phyloP scores from a whole-genome alignment of 176 grass and related monocot species.

The Elymus sibiricus region DNA sequence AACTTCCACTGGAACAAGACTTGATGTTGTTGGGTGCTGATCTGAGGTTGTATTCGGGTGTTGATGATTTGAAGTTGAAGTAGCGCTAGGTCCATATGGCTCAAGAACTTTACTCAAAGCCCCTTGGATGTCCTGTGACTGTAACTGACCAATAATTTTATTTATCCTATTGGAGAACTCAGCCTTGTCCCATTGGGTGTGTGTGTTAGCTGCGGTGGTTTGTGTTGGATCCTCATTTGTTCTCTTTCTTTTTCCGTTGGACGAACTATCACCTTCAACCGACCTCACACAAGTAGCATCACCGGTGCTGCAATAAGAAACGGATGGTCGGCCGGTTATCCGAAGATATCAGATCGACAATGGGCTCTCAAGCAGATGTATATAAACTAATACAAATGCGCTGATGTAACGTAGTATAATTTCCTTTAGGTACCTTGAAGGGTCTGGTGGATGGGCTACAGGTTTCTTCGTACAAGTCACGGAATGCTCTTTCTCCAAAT shows the following conservation, averaged over 20 bases:
- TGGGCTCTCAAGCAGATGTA: neutral
- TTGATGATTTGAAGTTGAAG: neutral
- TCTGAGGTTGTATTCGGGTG: neutral
- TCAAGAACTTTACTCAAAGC: too few relatives aligned
- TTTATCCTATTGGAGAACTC: neutral
- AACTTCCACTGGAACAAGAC: neutral
- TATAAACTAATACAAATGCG: too few relatives aligned
- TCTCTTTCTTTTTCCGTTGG: neutral
- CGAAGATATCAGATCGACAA: neutral
- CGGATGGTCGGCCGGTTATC: fast-evolving
- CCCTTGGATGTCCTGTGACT: neutral
- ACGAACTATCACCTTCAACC: neutral
- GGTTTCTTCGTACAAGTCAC: neutral
- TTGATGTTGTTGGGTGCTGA: neutral
- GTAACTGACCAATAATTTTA: neutral
- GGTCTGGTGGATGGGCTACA: neutral
- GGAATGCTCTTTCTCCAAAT: neutral
- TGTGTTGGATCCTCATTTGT: neutral
- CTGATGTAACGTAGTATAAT: too few relatives aligned
- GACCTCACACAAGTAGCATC: too few relatives aligned
- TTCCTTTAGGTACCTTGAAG: neutral
- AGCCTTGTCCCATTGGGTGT: neutral
- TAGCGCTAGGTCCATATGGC: too few relatives aligned
- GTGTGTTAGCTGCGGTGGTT: neutral
- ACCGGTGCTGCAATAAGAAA: neutral